A percentile compares a stretch with the other conserved stretches of the same genome.
Evolutionary conservation across 495 filamentous ascomycete species (phyloP).

Genomic region (Penicillium psychrofluorescens): DNA sequence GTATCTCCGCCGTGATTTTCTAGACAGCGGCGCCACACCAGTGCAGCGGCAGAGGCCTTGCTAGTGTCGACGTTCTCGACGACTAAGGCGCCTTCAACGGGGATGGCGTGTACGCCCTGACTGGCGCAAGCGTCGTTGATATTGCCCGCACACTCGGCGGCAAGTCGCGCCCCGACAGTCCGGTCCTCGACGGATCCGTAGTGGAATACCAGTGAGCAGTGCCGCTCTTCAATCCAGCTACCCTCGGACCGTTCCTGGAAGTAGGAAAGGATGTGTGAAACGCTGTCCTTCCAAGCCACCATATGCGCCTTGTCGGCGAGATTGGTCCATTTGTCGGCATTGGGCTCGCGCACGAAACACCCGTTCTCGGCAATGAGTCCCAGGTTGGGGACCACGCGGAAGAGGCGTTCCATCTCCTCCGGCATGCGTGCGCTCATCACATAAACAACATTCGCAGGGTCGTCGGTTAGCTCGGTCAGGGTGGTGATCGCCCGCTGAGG

Average conservation of each 20-base stretch:
- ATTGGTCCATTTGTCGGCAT: constrained; percentile 61
- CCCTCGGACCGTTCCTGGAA: constrained; percentile 84
- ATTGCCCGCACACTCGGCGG: constrained; percentile 79
- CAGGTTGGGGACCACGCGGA: constrained; percentile 67
- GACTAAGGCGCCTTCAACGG: constrained; percentile 66
- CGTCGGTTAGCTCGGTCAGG: constrained; percentile 68
- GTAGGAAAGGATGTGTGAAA: constrained; percentile 71
- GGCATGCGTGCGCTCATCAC: constrained; percentile 83
- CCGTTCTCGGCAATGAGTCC: constrained; percentile 91
- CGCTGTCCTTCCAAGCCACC: constrained; percentile 67
- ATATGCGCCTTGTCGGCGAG: constrained; percentile 63
- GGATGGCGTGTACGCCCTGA: constrained; percentile 76
- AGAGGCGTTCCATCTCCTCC: constrained; percentile 80
- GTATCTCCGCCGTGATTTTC: constrained; percentile 24
- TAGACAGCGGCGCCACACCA: constrained; percentile 55
- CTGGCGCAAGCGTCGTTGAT: constrained; percentile 86
- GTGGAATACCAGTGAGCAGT: constrained; percentile 82
- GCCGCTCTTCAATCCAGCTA: constrained; percentile 75
- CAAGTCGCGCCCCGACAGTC: constrained; percentile 62
- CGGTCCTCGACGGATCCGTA: constrained; percentile 75
- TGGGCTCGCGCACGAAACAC: constrained; percentile 70
- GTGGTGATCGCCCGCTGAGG: constrained; percentile 76
- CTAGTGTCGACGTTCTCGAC: constrained; percentile 77
- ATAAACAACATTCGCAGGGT: constrained; percentile 78
- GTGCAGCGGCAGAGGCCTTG: constrained; percentile 70